These are phyloP conservation scores for Collybia mongolica DNA, from an alignment of 768 basidiomycete species.

Conservation along the genomic window DNA sequence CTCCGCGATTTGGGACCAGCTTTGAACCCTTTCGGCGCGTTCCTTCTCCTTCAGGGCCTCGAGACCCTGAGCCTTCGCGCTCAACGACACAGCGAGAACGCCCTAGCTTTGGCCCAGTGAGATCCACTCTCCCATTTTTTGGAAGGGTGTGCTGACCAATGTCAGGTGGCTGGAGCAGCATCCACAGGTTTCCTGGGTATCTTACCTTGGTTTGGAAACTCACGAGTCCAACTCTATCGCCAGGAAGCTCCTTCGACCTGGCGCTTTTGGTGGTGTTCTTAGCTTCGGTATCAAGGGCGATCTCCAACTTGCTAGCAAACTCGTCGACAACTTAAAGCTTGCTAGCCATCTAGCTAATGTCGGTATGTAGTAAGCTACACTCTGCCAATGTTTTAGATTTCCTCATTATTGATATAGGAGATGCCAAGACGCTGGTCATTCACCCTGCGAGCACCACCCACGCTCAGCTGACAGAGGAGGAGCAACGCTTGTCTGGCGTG, in stretches of 20 bases:
- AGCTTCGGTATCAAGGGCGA: slow-evolving; percentile 76
- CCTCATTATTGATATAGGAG: slow-evolving; percentile 31
- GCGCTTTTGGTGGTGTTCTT: slow-evolving; percentile 69
- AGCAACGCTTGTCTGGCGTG: slow-evolving; percentile 66
- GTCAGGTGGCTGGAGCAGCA: slow-evolving; percentile 60
- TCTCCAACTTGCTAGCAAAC: slow-evolving; percentile 45
- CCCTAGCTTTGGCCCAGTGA: slow-evolving; percentile 61
- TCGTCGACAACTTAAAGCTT: slow-evolving; percentile 70
- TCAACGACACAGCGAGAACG: slow-evolving; percentile 71
- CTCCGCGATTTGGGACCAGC: slow-evolving; percentile 67
- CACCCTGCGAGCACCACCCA: slow-evolving; percentile 81
- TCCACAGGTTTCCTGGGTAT: slow-evolving; percentile 71
- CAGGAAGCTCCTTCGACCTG: slow-evolving; percentile 49
- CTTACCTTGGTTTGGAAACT: slow-evolving; percentile 65
- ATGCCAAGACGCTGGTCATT: slow-evolving; percentile 80
- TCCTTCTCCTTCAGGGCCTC: slow-evolving; percentile 75
- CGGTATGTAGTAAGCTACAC: slow-evolving; percentile 32
- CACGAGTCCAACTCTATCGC: slow-evolving; percentile 66
- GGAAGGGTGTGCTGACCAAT: slow-evolving; percentile 2
- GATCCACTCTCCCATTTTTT: slow-evolving; percentile 4
- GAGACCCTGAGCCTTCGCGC: slow-evolving; percentile 75
- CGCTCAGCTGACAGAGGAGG: slow-evolving; percentile 59
- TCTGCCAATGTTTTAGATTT: neutral
- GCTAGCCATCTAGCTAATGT: slow-evolving; percentile 76
- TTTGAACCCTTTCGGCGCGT: slow-evolving; percentile 71